These are phyloP conservation scores for Colletotrichum ledebouriae DNA, from an alignment of 2,329 filamentous ascomycete genomes.

Conservation along the genomic window DNA sequence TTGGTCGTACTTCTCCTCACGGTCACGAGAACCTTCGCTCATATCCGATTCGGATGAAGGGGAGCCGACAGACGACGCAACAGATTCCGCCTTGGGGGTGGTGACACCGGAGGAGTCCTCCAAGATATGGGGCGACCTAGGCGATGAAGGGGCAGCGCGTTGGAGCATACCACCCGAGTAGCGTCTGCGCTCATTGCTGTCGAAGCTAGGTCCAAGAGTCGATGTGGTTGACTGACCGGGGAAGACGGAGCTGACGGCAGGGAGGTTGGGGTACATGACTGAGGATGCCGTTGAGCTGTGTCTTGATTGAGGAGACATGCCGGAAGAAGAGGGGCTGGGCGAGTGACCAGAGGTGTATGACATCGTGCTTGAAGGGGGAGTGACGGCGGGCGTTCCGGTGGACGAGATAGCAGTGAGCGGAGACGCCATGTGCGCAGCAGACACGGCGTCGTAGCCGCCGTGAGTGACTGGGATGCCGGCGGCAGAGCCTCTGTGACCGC, in stretches of 20 bases:
- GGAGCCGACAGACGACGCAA: conserved; percentile 62
- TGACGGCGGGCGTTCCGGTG: conserved; percentile 80
- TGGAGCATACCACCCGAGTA: conserved; percentile 78
- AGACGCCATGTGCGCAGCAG: conserved; percentile 70
- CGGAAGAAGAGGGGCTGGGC: conserved; percentile 77
- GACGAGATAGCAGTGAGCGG: conserved; percentile 71
- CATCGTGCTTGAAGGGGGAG: conserved; percentile 80
- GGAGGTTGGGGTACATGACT: conserved; percentile 82
- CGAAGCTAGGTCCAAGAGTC: conserved; percentile 77
- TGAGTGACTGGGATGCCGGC: conserved; percentile 51
- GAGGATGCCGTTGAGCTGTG: conserved; percentile 71
- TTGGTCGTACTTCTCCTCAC: conserved; percentile 73
- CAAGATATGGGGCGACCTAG: conserved; percentile 52
- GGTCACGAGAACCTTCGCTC: conserved; percentile 65
- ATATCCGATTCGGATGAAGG: conserved; percentile 68
- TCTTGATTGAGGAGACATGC: conserved; percentile 75
- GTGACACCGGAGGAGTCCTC: conserved; percentile 54
- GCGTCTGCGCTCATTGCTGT: conserved; percentile 72
- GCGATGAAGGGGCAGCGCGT: conserved; percentile 63
- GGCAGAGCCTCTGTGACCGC: conserved; percentile 54
- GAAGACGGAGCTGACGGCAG: conserved; percentile 77
- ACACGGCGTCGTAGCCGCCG: conserved; percentile 58
- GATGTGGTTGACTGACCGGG: conserved; percentile 77
- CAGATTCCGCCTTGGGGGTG: conserved; percentile 62
- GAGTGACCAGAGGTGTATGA: conserved; percentile 85